Conservation (phyloP, 345 rosid genomes). For the Aurinia saxatilis region DNA sequence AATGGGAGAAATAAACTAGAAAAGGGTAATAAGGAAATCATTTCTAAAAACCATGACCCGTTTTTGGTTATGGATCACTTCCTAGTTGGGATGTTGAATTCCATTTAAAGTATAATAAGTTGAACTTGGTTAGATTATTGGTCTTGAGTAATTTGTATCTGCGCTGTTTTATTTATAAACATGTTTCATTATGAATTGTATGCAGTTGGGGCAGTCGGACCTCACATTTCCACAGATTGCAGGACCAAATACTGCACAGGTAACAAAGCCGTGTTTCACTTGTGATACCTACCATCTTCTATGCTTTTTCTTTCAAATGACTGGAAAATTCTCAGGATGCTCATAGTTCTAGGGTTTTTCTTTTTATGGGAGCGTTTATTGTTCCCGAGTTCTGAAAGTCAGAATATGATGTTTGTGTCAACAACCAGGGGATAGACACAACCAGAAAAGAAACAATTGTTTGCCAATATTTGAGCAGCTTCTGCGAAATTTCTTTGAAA, state of each 20-base stretch:
- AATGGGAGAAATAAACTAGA: conserved; percentile 3
- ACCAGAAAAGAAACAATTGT: too few species aligned
- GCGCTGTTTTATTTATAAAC: neutral
- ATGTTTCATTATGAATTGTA: neutral
- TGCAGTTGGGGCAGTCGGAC: conserved; percentile 68
- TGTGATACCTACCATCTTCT: neutral
- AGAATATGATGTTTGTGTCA: too few species aligned
- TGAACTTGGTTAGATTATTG: neutral
- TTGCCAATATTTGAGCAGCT: too few species aligned
- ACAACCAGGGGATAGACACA: too few species aligned
- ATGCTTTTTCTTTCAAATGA: neutral
- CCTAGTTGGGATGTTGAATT: neutral
- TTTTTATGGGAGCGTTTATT: too few species aligned
- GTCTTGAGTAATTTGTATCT: neutral
- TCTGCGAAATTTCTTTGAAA: too few species aligned
- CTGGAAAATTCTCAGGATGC: neutral
- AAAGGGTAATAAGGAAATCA: neutral
- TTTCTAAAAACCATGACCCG: neutral
- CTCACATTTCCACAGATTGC: conserved; percentile 52
- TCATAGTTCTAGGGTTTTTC: neutral
- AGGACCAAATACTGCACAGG: conserved; percentile 44
- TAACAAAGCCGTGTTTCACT: conserved; percentile 15
- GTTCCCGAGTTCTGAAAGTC: too few species aligned
- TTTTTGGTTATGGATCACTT: neutral
- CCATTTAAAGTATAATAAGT: neutral